Conservation (phyloP, 805 yeast genomes). For the Barnettozyma vustinii region DNA sequence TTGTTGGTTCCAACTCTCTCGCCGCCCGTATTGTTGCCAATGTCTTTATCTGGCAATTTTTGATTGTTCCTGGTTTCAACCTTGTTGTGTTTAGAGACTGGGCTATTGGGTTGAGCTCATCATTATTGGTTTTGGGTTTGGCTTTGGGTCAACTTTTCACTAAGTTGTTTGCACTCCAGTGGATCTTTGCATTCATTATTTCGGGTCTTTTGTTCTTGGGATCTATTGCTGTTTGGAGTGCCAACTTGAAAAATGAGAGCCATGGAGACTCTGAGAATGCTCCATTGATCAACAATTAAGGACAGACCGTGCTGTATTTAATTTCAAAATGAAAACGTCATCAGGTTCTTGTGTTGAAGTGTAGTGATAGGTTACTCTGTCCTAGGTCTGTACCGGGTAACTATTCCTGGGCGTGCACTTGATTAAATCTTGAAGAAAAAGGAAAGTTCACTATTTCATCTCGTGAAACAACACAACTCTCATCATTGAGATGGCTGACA, state of each 20-base stretch:
- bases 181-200: constrained; percentile 77
- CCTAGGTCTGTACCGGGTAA: background rate
- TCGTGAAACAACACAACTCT: no score
- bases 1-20: constrained; percentile 41
- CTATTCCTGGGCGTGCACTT: background rate
- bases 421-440: background rate
- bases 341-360: background rate
- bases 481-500: constrained; percentile 46
- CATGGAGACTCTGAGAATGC: constrained; percentile 29
- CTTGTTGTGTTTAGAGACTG: constrained; percentile 62
- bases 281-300: constrained; percentile 30
- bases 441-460: no score
- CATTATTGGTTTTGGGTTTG: constrained; percentile 56
- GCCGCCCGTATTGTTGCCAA: constrained; percentile 66
- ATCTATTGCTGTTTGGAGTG: constrained; percentile 43
- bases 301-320: background rate
- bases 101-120: constrained; percentile 56
- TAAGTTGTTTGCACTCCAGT: constrained; percentile 71
- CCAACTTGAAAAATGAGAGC: constrained; percentile 18
- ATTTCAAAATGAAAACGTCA: background rate
- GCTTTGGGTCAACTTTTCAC: constrained; percentile 67
- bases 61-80: constrained; percentile 56
- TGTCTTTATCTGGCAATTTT: constrained; percentile 71
- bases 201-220: constrained; percentile 49
- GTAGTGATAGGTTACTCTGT: background rate